Conservation (phyloP, 2,329 filamentous ascomycete genomes). For the Pseudocercospora fuligena region DNA sequence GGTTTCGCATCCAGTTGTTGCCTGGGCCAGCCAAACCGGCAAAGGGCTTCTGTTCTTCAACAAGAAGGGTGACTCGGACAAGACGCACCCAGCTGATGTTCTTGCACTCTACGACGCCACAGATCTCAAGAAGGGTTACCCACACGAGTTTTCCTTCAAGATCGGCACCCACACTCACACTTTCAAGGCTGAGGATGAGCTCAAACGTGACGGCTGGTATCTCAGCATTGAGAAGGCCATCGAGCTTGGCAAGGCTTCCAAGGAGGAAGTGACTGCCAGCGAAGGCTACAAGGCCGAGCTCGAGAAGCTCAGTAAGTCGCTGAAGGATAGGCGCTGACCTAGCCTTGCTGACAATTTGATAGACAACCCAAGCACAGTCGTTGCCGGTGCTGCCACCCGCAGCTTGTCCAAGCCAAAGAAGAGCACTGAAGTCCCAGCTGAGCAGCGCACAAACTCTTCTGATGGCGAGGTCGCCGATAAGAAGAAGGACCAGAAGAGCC, state of each 20-base stretch:
- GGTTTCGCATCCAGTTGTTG: constrained; percentile 76
- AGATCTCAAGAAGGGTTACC: constrained; percentile 76
- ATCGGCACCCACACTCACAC: constrained; percentile 87
- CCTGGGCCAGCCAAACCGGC: constrained; percentile 92
- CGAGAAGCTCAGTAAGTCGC: constrained; percentile 67
- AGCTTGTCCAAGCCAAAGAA: constrained; percentile 50
- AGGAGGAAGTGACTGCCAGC: constrained; percentile 72
- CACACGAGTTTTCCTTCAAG: constrained; percentile 84
- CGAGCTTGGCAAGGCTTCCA: constrained; percentile 81
- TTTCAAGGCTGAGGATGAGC: constrained; percentile 77
- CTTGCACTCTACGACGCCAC: constrained; percentile 66
- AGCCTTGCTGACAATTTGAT: constrained; percentile 12
- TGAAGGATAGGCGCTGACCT: constrained; percentile 38
- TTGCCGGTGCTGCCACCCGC: constrained; percentile 42
- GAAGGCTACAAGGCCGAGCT: constrained; percentile 88
- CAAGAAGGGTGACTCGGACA: constrained; percentile 76
- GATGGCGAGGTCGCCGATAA: constrained; percentile 52
- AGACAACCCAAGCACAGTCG: constrained; percentile 44
- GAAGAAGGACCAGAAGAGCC: constrained; percentile 61
- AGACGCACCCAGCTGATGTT: constrained; percentile 77
- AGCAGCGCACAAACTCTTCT: constrained; percentile 44
- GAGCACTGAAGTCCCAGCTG: constrained; percentile 52
- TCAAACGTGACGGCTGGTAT: constrained; percentile 93
- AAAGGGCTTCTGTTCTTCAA: constrained; percentile 93
- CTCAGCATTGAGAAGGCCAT: constrained; percentile 80